Percentiles rank a stretch among this genome's conserved stretches.
phyloP scores from a whole-genome alignment of 805 yeast species.

The Lachancea kluyveri region DNA sequence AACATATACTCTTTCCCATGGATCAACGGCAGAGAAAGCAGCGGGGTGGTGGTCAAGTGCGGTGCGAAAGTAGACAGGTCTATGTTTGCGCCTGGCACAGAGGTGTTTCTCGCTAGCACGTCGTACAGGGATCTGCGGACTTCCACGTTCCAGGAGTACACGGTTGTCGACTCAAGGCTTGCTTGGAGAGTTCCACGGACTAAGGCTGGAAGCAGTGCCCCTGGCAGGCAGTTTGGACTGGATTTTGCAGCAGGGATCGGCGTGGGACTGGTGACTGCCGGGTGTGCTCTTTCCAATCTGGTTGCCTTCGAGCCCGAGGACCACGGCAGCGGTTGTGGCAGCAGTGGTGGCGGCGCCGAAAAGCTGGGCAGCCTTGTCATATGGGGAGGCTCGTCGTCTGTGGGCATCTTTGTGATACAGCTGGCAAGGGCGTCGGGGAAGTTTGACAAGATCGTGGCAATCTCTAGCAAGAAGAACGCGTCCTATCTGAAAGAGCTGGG shows the following conservation, averaged over 20 bases:
- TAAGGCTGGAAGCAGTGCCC: conserved; percentile 11
- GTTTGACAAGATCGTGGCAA: conserved; percentile 35
- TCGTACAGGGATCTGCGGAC: conserved; percentile 42
- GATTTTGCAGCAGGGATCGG: conserved; percentile 42
- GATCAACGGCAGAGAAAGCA: conserved; percentile 44
- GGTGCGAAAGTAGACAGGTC: conserved; percentile 30
- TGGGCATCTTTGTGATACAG: conserved; percentile 39
- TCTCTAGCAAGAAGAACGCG: conserved; percentile 38
- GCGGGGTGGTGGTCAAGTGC: conserved; percentile 34
- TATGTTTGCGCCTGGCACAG: conserved; percentile 29
- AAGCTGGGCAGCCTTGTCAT: conserved; percentile 25
- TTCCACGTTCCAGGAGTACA: conserved; percentile 42
- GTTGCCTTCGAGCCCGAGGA: conserved; percentile 7
- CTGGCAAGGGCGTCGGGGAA: conserved; percentile 34
- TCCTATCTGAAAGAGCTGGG: conserved; percentile 35
- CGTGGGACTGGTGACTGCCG: conserved; percentile 43
- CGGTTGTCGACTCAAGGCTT: conserved; percentile 38
- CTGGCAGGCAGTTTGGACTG: conserved; percentile 16
- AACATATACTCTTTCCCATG: conserved; percentile 44
- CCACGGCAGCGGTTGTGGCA: conserved; percentile 9
- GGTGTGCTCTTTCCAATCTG: conserved; percentile 28
- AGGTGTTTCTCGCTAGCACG: conserved; percentile 41
- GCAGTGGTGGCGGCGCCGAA: conserved; percentile 9
- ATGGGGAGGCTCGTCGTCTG: conserved; percentile 48
- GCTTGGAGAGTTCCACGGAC: conserved; percentile 38